Conservation (phyloP, 495 filamentous ascomycete genomes). For the Penicillium goetzii region DNA sequence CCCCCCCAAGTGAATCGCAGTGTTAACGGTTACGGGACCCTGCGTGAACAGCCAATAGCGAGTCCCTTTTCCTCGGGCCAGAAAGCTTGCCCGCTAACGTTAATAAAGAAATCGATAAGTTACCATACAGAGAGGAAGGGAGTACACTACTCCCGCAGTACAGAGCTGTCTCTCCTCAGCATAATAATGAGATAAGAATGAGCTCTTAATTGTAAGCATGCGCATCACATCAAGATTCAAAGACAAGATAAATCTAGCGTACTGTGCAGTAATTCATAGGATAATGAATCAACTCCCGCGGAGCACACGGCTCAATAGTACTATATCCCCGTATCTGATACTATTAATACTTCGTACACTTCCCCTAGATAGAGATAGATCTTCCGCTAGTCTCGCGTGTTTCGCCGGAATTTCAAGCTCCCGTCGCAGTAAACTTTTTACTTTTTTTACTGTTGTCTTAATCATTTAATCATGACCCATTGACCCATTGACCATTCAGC, state of each 20-base stretch:
- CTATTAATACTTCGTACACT: neutral
- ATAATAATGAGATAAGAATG: neutral
- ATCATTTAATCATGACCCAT: neutral
- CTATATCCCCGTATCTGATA: neutral
- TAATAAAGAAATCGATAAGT: neutral
- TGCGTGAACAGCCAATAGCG: neutral
- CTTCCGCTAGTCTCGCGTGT: conserved; percentile 2
- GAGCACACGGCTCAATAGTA: neutral
- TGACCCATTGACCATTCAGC: neutral
- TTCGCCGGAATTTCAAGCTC: neutral
- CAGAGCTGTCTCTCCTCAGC: no score
- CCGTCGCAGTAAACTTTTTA: neutral
- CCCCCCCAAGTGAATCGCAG: neutral
- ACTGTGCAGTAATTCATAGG: neutral
- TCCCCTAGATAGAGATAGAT: neutral
- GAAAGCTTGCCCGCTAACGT: conserved; percentile 8
- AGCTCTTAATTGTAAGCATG: neutral
- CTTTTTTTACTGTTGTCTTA: neutral
- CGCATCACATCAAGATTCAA: no score
- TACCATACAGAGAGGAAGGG: no score
- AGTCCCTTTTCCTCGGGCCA: neutral
- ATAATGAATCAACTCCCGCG: neutral
- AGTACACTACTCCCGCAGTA: no score
- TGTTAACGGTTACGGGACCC: neutral
- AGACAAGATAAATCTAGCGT: no score